Percentiles rank a stretch among this genome's conserved stretches.
These are phyloP conservation scores for Themeda triandra DNA, from an alignment of 176 grass and related monocot species.

Conservation along the genomic window DNA sequence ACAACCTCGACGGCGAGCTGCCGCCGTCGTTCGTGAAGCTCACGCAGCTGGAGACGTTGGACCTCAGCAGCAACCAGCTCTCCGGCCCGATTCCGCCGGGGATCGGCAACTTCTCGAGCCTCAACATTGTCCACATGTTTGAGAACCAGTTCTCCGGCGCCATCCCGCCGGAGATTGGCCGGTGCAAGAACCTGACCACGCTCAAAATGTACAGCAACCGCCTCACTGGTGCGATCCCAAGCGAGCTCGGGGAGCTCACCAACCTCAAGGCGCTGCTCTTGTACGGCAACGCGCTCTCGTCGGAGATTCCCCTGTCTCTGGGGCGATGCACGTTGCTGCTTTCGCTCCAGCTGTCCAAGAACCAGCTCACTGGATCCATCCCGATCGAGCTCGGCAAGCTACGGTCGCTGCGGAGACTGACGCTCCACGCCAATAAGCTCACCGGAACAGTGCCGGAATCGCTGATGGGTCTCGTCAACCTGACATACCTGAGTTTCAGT, in stretches of 20 bases:
- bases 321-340: slow-evolving; percentile 40
- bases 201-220: slow-evolving; percentile 63
- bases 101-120: slow-evolving; percentile 55
- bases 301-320: slow-evolving; percentile 59
- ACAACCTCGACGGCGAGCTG: slow-evolving; percentile 49
- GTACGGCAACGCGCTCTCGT: slow-evolving; percentile 56
- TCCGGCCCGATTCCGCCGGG: slow-evolving; percentile 59
- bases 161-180: slow-evolving; percentile 63
- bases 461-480: slow-evolving; percentile 61
- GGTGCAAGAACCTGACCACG: slow-evolving; percentile 53
- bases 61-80: slow-evolving; percentile 47
- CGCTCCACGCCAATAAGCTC: slow-evolving; percentile 54
- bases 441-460: slow-evolving; percentile 48
- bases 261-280: slow-evolving; percentile 31
- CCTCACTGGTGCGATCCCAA: slow-evolving; percentile 63
- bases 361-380: slow-evolving; percentile 55
- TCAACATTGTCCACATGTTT: slow-evolving; percentile 34
- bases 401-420: slow-evolving; percentile 38
- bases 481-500: slow-evolving; percentile 49
- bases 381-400: slow-evolving; percentile 69
- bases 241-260: slow-evolving; percentile 60
- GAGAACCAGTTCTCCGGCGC: slow-evolving; percentile 51
- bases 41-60: slow-evolving; percentile 40
- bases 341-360: slow-evolving; percentile 38
- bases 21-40: slow-evolving; percentile 62